A percentile compares a stretch with the other conserved stretches of the same genome.
Evolutionary conservation across 2,329 filamentous ascomycete species (phyloP).

Genomic region (Magnaporthiopsis rhizophila): DNA sequence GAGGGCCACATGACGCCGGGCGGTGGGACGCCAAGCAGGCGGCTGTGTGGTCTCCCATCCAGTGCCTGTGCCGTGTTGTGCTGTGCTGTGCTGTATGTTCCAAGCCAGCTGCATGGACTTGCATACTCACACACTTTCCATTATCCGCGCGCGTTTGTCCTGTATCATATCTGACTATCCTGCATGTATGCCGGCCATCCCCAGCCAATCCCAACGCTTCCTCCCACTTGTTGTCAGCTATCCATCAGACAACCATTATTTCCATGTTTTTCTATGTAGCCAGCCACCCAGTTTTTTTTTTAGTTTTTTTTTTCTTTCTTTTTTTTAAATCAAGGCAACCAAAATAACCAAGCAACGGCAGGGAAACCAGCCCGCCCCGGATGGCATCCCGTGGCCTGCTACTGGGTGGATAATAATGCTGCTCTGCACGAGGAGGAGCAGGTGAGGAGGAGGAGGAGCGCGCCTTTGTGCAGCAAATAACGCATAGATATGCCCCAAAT

Average conservation of each 20-base stretch:
- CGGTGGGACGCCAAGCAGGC: not conserved
- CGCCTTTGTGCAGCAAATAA: not conserved
- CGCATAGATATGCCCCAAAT: not conserved
- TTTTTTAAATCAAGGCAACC: not conserved
- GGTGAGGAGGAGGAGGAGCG: too few relatives aligned
- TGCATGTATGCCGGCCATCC: not conserved
- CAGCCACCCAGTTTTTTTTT: not conserved
- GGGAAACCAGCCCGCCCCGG: not conserved
- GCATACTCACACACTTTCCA: not conserved
- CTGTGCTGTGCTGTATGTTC: not conserved
- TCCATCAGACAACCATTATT: not conserved
- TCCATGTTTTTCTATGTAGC: not conserved
- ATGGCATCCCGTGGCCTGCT: not conserved
- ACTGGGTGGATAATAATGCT: conserved; percentile 7
- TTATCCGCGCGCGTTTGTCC: not conserved
- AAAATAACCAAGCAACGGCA: not conserved
- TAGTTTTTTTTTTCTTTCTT: not conserved
- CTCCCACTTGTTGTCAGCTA: not conserved
- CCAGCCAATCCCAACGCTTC: not conserved
- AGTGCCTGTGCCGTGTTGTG: too few relatives aligned
- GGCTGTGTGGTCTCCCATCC: not conserved
- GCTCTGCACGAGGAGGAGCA: not conserved
- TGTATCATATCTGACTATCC: not conserved
- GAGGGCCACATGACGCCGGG: not conserved
- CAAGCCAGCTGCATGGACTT: not conserved